Conservation (phyloP, 805 yeast species). For the Tetrapisispora namnaoensis region DNA sequence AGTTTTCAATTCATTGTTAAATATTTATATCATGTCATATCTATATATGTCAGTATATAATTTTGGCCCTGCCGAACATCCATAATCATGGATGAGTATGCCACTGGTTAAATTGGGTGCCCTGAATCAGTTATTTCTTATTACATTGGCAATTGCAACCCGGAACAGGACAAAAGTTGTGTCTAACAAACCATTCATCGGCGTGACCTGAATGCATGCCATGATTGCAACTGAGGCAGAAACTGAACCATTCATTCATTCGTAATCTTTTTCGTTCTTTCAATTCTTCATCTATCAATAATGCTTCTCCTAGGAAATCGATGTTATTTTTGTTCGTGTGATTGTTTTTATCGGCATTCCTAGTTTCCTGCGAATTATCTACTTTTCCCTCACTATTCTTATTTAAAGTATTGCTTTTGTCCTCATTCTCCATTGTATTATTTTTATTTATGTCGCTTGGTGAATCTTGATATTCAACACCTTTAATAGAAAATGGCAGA, state of each 20-base stretch:
- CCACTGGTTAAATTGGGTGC: too few relatives aligned
- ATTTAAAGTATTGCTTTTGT: background rate
- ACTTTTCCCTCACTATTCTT: background rate
- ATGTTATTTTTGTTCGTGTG: conserved; percentile 3
- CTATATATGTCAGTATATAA: too few relatives aligned
- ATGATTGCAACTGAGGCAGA: conserved; percentile 84
- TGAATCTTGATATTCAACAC: conserved; percentile 5
- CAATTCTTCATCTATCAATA: conserved; percentile 1
- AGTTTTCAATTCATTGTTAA: too few relatives aligned
- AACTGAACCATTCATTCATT: conserved; percentile 80
- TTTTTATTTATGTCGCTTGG: background rate
- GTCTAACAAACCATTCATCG: conserved; percentile 88
- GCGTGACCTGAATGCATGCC: conserved; percentile 95
- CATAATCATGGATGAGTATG: too few relatives aligned
- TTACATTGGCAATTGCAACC: conserved; percentile 83
- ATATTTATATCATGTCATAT: too few relatives aligned
- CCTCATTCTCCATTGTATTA: background rate
- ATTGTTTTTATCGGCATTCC: background rate
- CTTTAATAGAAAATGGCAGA: conserved; percentile 27
- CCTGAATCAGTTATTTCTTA: too few relatives aligned
- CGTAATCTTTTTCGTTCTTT: conserved; percentile 15
- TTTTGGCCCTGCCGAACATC: too few relatives aligned
- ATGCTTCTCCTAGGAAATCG: conserved; percentile 6
- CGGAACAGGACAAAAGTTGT: conserved; percentile 86
- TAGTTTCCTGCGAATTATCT: background rate